Evolutionary conservation across 2,329 filamentous ascomycete genomes (phyloP).

Genomic region (Capronia americana): DNA sequence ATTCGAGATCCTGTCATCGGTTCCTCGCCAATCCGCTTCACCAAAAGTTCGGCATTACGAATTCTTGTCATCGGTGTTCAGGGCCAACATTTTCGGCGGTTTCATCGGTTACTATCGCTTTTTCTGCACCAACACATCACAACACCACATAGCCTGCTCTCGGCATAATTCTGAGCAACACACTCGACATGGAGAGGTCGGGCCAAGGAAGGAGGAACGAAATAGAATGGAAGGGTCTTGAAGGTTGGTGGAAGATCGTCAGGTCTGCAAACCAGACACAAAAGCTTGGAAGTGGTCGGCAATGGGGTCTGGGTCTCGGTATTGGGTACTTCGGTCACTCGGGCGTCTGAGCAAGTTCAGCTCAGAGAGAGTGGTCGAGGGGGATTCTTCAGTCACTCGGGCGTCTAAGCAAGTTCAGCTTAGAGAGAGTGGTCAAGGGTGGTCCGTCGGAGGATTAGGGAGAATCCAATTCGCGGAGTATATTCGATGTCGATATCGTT

Average conservation of each 20-base stretch:
- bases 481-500: not conserved
- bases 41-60: not conserved
- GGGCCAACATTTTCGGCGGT: not conserved
- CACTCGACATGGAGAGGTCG: not conserved
- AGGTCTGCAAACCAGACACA: not conserved
- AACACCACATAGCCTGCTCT: not conserved
- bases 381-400: not conserved
- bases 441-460: too few relatives aligned
- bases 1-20: not conserved
- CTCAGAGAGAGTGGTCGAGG: not conserved
- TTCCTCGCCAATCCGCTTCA: not conserved
- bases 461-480: not conserved
- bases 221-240: not conserved
- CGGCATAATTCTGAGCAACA: not conserved
- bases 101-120: not conserved
- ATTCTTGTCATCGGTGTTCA: not conserved
- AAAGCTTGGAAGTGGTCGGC: not conserved
- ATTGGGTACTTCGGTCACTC: not conserved
- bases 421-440: not conserved
- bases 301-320: not conserved
- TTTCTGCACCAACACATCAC: not conserved
- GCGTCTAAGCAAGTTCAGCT: not conserved
- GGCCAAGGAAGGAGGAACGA: not conserved
- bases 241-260: not conserved
- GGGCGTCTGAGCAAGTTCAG: not conserved